Percentiles rank a stretch among this genome's conserved stretches.
Conservation (phyloP, 176 grass and related monocot species). For the Musa beccarii region DNA sequence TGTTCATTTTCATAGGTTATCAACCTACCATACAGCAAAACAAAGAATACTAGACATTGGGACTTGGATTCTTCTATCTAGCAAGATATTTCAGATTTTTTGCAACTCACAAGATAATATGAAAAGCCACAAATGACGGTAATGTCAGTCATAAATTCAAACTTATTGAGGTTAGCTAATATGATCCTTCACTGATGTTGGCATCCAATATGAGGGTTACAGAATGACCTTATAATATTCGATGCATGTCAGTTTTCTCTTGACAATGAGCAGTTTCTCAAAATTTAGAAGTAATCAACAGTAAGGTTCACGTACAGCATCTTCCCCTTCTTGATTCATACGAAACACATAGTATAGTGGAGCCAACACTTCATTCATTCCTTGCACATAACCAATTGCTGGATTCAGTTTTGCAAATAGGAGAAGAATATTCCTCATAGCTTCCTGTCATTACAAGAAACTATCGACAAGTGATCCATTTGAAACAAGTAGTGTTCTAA, state of each 20-base stretch:
- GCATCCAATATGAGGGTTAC: background rate
- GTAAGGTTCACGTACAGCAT: constrained; percentile 43
- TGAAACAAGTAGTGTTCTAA: background rate
- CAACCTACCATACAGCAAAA: background rate
- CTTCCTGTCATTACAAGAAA: constrained; percentile 43
- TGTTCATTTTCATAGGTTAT: background rate
- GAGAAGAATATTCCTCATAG: constrained; percentile 78
- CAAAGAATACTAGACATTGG: background rate
- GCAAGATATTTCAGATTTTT: background rate
- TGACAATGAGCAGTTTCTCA: background rate
- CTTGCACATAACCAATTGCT: constrained; percentile 82
- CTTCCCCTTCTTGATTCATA: constrained; percentile 42
- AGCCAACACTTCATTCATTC: constrained; percentile 97
- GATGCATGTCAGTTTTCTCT: background rate
- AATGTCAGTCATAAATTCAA: background rate
- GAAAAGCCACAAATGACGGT: background rate
- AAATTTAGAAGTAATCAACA: background rate
- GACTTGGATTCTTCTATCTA: too few relatives aligned
- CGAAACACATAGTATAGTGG: constrained; percentile 74
- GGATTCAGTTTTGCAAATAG: constrained; percentile 94
- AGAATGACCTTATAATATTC: background rate
- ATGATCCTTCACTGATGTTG: background rate
- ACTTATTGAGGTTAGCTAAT: background rate
- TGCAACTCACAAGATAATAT: background rate
- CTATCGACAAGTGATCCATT: background rate